Base-by-base conservation (phyloP, 805 yeast species). In the Zygosaccharomyces rouxii region DNA sequence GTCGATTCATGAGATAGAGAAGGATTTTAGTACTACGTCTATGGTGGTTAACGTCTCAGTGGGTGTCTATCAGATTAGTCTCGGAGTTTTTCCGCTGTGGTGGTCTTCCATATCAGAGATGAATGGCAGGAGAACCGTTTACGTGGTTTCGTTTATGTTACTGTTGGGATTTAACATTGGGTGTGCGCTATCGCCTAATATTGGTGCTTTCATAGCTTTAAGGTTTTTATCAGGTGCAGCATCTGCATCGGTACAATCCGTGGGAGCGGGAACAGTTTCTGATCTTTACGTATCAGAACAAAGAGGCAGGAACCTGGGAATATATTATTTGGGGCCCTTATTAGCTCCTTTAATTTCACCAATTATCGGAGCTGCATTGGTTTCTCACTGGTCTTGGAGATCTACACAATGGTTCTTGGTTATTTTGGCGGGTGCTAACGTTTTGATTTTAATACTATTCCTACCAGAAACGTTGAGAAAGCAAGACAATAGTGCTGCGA, bases 401-500 rank as follows among this genome's bases (percentile, higher is more conserved):
- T 86, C 92, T 2, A 86, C 96, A 3, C 94, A 86, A 59, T 89
- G 95, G 92, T 80, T 86, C 47, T 69, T 86, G 66, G 86, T 84
- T 14, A 83, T 84, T 25, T 63, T 85, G 39, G 77, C 87, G 0
- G 88, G 83, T 2, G 63, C 74, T 10, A 75, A 77, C 42, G 70
- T 75, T 23, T 19, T 79, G 0, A 50, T 78, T 46, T 68, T 88
- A 37, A 54, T 79, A 2, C 71, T 86, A 38, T 66, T 72, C 2
- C 70, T 88, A 6, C 96, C 96, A 0, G 96, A 89, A 61, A 89
- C 96, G 0, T 70, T 87, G 23, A 71, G 88, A 44, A 63, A 60
- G 14, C 82, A 77, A 50, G 84, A 80, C 46, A 73, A 72, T 49
- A 67, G 73, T 51, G 77, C 77, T 7, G 74, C 78, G 2, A 71